phyloP scores from a whole-genome alignment of 257 asterid genomes.

The Ophiorrhiza pumila region DNA sequence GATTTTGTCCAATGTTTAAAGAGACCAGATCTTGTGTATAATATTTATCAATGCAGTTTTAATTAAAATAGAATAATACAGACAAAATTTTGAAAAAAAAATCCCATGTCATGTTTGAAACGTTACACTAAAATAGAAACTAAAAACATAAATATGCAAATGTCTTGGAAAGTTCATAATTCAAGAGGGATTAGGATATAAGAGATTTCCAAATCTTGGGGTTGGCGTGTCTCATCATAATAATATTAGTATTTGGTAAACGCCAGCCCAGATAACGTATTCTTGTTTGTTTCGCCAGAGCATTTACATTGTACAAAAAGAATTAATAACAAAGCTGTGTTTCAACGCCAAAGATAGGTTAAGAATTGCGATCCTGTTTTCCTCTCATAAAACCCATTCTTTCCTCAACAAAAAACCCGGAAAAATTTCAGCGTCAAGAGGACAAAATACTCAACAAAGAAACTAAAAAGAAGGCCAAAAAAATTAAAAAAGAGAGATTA shows the following conservation, averaged over 20 bases:
- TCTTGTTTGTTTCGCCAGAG: not conserved
- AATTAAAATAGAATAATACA: no score
- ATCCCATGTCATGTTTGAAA: no score
- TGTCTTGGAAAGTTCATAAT: no score
- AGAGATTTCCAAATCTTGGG: not conserved
- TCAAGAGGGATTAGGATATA: no score
- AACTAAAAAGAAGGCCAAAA: not conserved
- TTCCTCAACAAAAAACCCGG: not conserved
- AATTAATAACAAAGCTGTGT: not conserved
- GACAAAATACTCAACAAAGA: no score
- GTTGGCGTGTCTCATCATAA: not conserved
- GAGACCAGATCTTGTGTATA: no score
- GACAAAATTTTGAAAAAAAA: no score
- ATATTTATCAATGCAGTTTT: no score
- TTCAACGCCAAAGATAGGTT: not conserved
- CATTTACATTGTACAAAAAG: not conserved
- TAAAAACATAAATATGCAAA: no score
- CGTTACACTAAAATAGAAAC: no score
- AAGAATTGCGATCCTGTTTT: not conserved
- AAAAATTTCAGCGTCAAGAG: not conserved
- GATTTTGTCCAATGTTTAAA: no score
- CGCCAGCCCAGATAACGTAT: not conserved
- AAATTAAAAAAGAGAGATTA: not conserved
- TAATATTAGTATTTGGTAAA: no score
- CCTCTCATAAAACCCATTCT: not conserved